A percentile compares a stretch with the other conserved stretches of the same genome.
Evolutionary conservation across 495 filamentous ascomycete genomes (phyloP).

Genomic region (Penicillium ucsense): DNA sequence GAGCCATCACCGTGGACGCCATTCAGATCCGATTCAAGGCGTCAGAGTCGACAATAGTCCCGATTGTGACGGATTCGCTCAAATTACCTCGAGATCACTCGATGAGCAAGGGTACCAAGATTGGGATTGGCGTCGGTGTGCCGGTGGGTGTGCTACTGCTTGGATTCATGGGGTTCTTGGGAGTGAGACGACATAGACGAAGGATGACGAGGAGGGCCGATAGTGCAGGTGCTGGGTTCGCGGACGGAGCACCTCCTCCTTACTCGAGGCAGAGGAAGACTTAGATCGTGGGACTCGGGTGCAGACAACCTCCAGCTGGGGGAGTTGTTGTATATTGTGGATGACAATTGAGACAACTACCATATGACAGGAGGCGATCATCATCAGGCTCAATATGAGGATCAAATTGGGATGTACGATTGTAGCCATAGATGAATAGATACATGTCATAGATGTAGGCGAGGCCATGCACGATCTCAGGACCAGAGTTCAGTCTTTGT

Average conservation of each 20-base stretch:
- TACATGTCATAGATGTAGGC: too few relatives aligned
- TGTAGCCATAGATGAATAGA: too few relatives aligned
- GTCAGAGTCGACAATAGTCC: conserved; percentile 5
- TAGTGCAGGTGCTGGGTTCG: not conserved
- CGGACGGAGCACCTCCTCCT: not conserved
- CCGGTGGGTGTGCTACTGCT: not conserved
- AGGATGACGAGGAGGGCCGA: not conserved
- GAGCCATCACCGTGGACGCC: conserved; percentile 4
- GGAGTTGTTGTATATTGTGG: too few relatives aligned
- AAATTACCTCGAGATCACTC: conserved; percentile 1
- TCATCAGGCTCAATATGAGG: too few relatives aligned
- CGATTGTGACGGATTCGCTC: conserved; percentile 4
- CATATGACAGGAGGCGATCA: too few relatives aligned
- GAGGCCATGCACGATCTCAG: too few relatives aligned
- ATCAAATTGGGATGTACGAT: too few relatives aligned
- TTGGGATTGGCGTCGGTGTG: conserved; percentile 3
- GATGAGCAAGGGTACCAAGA: not conserved
- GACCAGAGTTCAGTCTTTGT: too few relatives aligned
- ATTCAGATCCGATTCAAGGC: conserved; percentile 10
- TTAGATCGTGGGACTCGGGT: not conserved
- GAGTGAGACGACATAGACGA: not conserved
- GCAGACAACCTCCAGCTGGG: too few relatives aligned
- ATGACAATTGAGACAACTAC: too few relatives aligned
- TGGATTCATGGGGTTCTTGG: not conserved
- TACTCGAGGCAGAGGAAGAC: not conserved